Percentiles rank a stretch among this genome's conserved stretches.
Conservation (phyloP, 441 rosid genomes). For the Biscutella laevigata region DNA sequence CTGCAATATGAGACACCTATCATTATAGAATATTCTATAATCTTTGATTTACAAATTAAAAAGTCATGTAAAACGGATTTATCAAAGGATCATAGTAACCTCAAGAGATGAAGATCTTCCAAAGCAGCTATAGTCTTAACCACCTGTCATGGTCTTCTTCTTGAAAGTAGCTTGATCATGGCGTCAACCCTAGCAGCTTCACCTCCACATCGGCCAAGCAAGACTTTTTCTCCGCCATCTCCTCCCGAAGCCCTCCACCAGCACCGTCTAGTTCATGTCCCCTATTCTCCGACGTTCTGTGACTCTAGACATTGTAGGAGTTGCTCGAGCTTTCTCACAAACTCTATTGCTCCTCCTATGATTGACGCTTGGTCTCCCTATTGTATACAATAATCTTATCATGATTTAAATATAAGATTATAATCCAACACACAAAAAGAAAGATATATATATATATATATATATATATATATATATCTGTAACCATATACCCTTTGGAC, state of each 20-base stretch:
- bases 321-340: slow-evolving; percentile 70
- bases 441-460: no score
- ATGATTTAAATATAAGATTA: no score
- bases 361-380: no score
- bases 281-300: slow-evolving; percentile 60
- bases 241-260: slow-evolving; percentile 31
- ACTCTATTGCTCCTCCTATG: slow-evolving; percentile 79
- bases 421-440: no score
- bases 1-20: no score
- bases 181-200: slow-evolving; percentile 82
- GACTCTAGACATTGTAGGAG: slow-evolving; percentile 77
- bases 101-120: slow-evolving; percentile 74
- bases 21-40: no score
- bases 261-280: slow-evolving; percentile 28
- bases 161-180: slow-evolving; percentile 76
- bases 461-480: no score
- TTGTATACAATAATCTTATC: neutral
- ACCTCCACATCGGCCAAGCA: slow-evolving; percentile 85
- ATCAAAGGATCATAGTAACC: no score
- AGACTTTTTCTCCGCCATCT: slow-evolving; percentile 76
- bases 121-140: slow-evolving; percentile 63
- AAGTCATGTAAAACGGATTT: no score
- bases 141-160: slow-evolving; percentile 78
- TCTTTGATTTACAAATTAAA: no score
- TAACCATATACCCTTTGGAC: slow-evolving; percentile 91